These are phyloP conservation scores for Kwoniella mangroviensis DNA, from an alignment of 768 basidiomycete species.

Conservation along the genomic window DNA sequence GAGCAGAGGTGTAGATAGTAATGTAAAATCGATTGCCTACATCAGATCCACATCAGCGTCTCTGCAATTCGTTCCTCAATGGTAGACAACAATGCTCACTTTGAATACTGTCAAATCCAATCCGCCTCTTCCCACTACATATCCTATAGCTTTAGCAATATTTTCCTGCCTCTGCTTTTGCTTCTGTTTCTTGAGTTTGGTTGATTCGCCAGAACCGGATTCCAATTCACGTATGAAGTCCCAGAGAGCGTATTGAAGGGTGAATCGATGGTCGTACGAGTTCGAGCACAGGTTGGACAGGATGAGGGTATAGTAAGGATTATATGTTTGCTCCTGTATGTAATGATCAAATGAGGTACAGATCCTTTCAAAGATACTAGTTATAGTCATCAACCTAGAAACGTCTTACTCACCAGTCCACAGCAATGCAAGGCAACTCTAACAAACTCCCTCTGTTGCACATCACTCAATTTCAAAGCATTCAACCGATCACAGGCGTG, in stretches of 20 bases:
- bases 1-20: slow-evolving; percentile 68
- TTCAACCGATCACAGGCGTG: slow-evolving; percentile 90
- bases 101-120: slow-evolving; percentile 78
- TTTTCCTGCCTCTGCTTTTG: slow-evolving; percentile 66
- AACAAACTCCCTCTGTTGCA: slow-evolving; percentile 93
- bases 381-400: no score
- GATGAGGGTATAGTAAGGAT: slow-evolving; percentile 93
- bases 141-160: slow-evolving; percentile 82
- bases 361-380: no score
- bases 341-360: background rate
- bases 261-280: slow-evolving; percentile 85
- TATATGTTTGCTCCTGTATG: slow-evolving; percentile 81
- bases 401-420: slow-evolving; percentile 42
- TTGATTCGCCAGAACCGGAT: slow-evolving; percentile 74
- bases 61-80: background rate
- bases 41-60: slow-evolving; percentile 9
- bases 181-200: slow-evolving; percentile 63
- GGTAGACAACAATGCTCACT: slow-evolving; percentile 60
- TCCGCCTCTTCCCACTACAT: slow-evolving; percentile 89
- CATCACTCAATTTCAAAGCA: slow-evolving; percentile 79
- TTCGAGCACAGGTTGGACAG: slow-evolving; percentile 76
- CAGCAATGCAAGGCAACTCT: slow-evolving; percentile 90
- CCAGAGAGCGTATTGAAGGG: slow-evolving; percentile 94
- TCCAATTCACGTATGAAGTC: slow-evolving; percentile 93
- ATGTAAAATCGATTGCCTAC: slow-evolving; percentile 85